These are phyloP conservation scores for Candida nonsorbophila DNA, from an alignment of 805 yeast genomes.

Conservation along the genomic window DNA sequence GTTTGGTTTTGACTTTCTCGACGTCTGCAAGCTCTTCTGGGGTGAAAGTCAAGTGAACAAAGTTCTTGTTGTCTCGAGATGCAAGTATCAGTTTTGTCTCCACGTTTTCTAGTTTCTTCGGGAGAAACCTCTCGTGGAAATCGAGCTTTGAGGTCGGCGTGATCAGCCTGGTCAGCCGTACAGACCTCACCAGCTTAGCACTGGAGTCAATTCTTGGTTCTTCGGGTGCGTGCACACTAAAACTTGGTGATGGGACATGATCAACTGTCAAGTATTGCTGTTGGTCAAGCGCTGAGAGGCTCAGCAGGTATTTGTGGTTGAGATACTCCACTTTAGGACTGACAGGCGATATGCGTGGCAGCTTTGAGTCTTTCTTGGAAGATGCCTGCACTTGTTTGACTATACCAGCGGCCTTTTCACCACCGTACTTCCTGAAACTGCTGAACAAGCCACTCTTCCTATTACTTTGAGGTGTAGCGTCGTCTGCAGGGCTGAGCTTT, in stretches of 20 bases:
- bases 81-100: conserved; percentile 40
- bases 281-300: no score
- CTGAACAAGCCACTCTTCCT: conserved; percentile 32
- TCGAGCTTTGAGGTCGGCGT: no score
- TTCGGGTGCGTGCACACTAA: no score
- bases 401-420: conserved; percentile 33
- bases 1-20: conserved; percentile 32
- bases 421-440: conserved; percentile 35
- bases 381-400: conserved; percentile 22
- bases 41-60: conserved; percentile 38
- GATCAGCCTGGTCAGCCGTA: no score
- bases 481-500: conserved; percentile 11
- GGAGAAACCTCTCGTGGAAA: conserved; percentile 1
- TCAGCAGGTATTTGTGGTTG: no score
- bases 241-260: no score
- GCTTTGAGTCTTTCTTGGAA: background rate
- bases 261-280: no score
- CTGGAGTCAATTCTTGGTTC: no score
- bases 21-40: conserved; percentile 13
- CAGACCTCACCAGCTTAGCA: no score
- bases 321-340: no score
- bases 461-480: conserved; percentile 4
- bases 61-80: conserved; percentile 59
- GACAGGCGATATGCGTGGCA: background rate
- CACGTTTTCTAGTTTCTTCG: background rate